Evolutionary conservation across 768 basidiomycete species (phyloP).

Genomic region (Termitomyces sp.): DNA sequence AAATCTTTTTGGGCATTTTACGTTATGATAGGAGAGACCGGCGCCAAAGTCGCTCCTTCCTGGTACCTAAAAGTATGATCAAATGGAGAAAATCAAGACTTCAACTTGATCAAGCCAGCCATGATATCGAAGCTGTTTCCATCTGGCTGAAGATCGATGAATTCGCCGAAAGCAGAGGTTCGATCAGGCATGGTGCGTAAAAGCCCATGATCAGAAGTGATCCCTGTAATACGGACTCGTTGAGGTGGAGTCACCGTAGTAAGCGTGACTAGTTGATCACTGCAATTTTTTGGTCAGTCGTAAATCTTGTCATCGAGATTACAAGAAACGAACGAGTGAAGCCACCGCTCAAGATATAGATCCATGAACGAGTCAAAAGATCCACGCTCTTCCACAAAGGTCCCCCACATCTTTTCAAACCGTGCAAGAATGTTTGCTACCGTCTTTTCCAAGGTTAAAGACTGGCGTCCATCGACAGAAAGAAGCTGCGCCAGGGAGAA

Average conservation of each 20-base stretch:
- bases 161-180: conserved; percentile 31
- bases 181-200: conserved; percentile 72
- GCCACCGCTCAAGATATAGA: conserved; percentile 76
- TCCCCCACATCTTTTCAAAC: conserved; percentile 77
- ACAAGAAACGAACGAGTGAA: conserved; percentile 73
- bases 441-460: conserved; percentile 65
- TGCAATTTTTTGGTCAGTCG: conserved; percentile 23
- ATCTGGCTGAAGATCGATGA: conserved; percentile 92
- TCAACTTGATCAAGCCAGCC: conserved; percentile 73
- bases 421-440: conserved; percentile 67
- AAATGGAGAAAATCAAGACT: conserved; percentile 19
- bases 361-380: conserved; percentile 80
- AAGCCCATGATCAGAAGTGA: conserved; percentile 85
- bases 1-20: too few species aligned
- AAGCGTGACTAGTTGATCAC: conserved; percentile 79
- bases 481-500: conserved; percentile 73
- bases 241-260: conserved; percentile 69
- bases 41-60: too few species aligned
- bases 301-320: background rate
- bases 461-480: conserved; percentile 21
- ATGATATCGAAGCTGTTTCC: conserved; percentile 97
- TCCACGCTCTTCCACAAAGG: conserved; percentile 58
- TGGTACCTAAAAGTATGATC: too few species aligned
- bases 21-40: too few species aligned
- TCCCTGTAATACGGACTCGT: conserved; percentile 71